A percentile compares a stretch with the other conserved stretches of the same genome.
Evolutionary conservation across 257 asterid genomes (phyloP).

Genomic region (Anisodus acutangulus): DNA sequence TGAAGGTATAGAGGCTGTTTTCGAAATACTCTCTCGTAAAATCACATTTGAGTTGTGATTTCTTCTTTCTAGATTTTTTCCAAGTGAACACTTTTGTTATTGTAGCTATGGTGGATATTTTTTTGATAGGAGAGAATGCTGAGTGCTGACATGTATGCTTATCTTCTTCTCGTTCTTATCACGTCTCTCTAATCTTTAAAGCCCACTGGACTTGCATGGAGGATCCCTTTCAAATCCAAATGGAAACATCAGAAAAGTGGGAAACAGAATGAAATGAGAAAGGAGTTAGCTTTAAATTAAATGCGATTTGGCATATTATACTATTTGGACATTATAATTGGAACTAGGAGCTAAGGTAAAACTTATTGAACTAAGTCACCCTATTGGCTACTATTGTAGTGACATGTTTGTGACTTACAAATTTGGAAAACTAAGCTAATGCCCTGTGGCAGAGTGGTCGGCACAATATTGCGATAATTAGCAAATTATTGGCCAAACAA

Average conservation of each 20-base stretch:
- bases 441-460: not conserved
- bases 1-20: too few species aligned
- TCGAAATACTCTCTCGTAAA: too few species aligned
- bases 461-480: not conserved
- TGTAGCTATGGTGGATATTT: not conserved
- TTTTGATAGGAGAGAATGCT: not conserved
- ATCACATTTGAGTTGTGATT: not conserved
- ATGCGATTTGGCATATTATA: not conserved
- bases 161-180: conserved; percentile 51
- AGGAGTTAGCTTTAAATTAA: not conserved
- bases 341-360: not conserved
- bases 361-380: not conserved
- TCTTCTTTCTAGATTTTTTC: not conserved
- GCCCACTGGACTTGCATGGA: not conserved
- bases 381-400: not conserved
- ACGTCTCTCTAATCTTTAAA: conserved; percentile 30
- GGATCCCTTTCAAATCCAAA: not conserved
- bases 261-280: not conserved
- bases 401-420: not conserved
- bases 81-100: not conserved
- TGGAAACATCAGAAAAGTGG: conserved; percentile 25
- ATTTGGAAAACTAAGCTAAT: not conserved
- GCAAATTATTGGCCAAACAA: not conserved
- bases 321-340: not conserved
- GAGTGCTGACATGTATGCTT: conserved; percentile 51